Percentiles rank a stretch among this genome's conserved stretches.
Conservation (phyloP, 768 basidiomycete genomes). For the Agrocybe chaxingu region DNA sequence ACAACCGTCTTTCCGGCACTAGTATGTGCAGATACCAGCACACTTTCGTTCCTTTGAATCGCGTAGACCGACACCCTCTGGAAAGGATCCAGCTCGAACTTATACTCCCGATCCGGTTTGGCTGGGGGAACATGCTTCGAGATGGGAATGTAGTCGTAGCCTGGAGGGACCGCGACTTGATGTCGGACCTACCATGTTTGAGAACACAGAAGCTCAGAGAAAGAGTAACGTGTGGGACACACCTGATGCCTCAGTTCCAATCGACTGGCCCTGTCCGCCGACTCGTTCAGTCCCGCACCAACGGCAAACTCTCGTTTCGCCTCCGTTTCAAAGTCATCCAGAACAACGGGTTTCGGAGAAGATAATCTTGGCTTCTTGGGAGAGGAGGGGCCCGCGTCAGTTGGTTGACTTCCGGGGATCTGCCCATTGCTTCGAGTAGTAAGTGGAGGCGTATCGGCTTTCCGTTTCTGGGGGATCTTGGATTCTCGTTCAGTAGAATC, state of each 20-base stretch:
- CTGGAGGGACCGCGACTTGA: slow-evolving; percentile 93
- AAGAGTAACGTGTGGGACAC: slow-evolving; percentile 11
- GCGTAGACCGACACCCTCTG: slow-evolving; percentile 92
- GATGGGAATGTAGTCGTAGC: slow-evolving; percentile 89
- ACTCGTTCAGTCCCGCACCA: slow-evolving; percentile 81
- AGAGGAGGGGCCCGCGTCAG: slow-evolving; percentile 35
- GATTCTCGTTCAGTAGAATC: slow-evolving; percentile 14
- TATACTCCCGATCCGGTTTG: slow-evolving; percentile 90
- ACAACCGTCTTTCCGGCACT: slow-evolving; percentile 99
- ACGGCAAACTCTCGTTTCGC: slow-evolving; percentile 90
- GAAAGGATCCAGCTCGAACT: slow-evolving; percentile 96
- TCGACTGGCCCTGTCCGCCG: slow-evolving; percentile 55
- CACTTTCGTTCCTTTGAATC: slow-evolving; percentile 96
- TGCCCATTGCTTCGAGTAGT: slow-evolving; percentile 8
- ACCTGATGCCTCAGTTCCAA: slow-evolving; percentile 84
- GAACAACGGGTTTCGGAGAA: slow-evolving; percentile 69
- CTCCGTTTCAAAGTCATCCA: slow-evolving; percentile 94
- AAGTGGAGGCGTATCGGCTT: slow-evolving; percentile 29
- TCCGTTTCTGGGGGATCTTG: slow-evolving; percentile 39
- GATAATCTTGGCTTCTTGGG: slow-evolving; percentile 60
- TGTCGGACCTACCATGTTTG: slow-evolving; percentile 73
- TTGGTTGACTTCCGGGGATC: slow-evolving; percentile 22
- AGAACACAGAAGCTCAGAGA: neutral
- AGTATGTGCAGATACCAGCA: slow-evolving; percentile 97
- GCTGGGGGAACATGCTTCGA: slow-evolving; percentile 86